Evolutionary conservation across 495 filamentous ascomycete species (phyloP).

Genomic region (Xylaria grammica): DNA sequence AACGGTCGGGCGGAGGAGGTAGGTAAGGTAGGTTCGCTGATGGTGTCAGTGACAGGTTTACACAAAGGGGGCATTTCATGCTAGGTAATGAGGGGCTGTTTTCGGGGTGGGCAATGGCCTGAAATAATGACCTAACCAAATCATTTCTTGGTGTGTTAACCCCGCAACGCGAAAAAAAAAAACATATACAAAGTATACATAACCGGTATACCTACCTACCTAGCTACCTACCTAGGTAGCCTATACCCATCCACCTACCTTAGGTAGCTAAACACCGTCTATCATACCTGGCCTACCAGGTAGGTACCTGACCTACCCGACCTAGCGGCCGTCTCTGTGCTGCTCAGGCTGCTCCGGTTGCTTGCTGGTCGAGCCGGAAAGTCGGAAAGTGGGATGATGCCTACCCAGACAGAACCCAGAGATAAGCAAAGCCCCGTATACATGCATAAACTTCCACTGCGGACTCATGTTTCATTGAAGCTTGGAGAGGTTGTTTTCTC

Average conservation of each 20-base stretch:
- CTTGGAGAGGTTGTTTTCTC: too few species aligned
- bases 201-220: background rate
- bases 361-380: background rate
- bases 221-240: background rate
- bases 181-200: background rate
- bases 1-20: constrained; percentile 10
- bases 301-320: background rate
- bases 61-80: constrained; percentile 18
- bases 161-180: constrained; percentile 25
- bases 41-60: constrained; percentile 18
- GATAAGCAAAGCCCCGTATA: constrained; percentile 9
- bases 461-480: too few species aligned
- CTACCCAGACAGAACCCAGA: too few species aligned
- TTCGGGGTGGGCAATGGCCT: constrained; percentile 21
- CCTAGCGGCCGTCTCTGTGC: too few species aligned
- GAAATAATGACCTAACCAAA: constrained; percentile 14
- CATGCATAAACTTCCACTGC: background rate
- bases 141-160: constrained; percentile 18
- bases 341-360: constrained; percentile 1
- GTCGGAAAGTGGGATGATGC: constrained; percentile 18
- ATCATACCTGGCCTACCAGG: background rate
- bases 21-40: constrained; percentile 18
- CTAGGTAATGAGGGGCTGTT: constrained; percentile 19
- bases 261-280: too few species aligned
- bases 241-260: too few species aligned